phyloP scores from a whole-genome alignment of 257 asterid genomes.

The Dorcoceras hygrometricum region DNA sequence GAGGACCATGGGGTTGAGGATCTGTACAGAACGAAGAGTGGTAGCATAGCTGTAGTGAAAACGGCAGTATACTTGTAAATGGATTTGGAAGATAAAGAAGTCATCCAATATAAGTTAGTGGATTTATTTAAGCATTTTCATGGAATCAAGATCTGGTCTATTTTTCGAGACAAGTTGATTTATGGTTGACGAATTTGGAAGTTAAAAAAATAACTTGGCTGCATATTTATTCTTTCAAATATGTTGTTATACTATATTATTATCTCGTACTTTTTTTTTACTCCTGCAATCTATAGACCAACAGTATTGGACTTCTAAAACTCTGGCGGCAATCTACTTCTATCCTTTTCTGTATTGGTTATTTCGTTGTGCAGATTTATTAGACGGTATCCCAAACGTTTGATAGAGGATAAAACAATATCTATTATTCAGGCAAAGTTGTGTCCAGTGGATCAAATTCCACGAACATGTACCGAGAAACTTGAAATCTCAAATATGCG shows the following conservation, averaged over 20 bases:
- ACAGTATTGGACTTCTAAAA: not conserved
- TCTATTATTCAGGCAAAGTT: not conserved
- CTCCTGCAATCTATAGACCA: not conserved
- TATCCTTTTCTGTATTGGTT: not conserved
- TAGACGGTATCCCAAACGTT: not conserved
- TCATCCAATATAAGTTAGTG: slow-evolving; percentile 5
- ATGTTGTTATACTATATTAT: not conserved
- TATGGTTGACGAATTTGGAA: not conserved
- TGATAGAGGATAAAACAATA: not conserved
- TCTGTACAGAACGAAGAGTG: slow-evolving; percentile 51
- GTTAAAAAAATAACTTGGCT: not conserved
- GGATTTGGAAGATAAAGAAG: slow-evolving; percentile 27
- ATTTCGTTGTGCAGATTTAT: not conserved
- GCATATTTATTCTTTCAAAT: not conserved
- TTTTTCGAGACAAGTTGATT: not conserved
- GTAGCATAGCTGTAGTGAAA: slow-evolving; percentile 21
- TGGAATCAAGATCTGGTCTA: not conserved
- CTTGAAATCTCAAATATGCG: not conserved
- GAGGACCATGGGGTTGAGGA: slow-evolving; percentile 36
- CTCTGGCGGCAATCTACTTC: too few relatives aligned
- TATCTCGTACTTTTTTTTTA: not conserved
- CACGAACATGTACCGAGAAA: not conserved
- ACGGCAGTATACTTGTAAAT: slow-evolving; percentile 56
- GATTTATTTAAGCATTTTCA: not conserved
- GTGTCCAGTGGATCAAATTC: not conserved